Evolutionary conservation across 2,329 filamentous ascomycete species (phyloP).

Genomic region (Claviceps sp.): DNA sequence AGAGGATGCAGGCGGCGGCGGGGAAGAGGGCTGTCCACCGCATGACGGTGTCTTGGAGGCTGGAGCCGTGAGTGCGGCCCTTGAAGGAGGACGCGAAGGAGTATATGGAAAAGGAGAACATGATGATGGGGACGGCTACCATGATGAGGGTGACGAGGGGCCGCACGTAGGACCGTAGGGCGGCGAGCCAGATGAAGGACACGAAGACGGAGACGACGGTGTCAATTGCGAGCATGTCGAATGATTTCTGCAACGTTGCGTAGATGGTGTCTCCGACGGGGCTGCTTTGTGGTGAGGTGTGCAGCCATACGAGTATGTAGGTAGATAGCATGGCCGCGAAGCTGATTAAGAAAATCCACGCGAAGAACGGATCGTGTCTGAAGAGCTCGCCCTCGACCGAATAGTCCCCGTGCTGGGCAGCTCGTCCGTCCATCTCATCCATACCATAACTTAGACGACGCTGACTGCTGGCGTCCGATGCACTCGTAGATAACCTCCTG

Average conservation of each 20-base stretch:
- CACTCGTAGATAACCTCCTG: slow-evolving; percentile 29
- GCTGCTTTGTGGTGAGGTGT: slow-evolving; percentile 61
- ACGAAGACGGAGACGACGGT: slow-evolving; percentile 83
- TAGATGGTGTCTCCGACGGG: slow-evolving; percentile 90
- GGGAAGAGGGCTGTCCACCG: slow-evolving; percentile 74
- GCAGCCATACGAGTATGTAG: slow-evolving; percentile 78
- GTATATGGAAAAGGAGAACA: slow-evolving; percentile 84
- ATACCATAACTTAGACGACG: slow-evolving; percentile 20
- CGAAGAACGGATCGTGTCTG: slow-evolving; percentile 81
- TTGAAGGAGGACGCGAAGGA: slow-evolving; percentile 83
- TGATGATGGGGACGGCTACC: slow-evolving; percentile 70
- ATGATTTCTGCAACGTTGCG: slow-evolving; percentile 71
- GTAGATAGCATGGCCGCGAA: slow-evolving; percentile 76
- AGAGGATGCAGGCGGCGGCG: slow-evolving; percentile 56
- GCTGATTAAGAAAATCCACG: slow-evolving; percentile 75
- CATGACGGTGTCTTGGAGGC: slow-evolving; percentile 80
- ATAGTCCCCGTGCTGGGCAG: slow-evolving; percentile 31
- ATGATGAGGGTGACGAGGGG: slow-evolving; percentile 71
- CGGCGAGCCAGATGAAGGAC: slow-evolving; percentile 78
- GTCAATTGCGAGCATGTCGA: slow-evolving; percentile 80
- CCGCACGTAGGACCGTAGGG: slow-evolving; percentile 76
- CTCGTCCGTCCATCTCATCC: slow-evolving; percentile 18
- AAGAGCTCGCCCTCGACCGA: slow-evolving; percentile 55
- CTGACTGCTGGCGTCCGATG: slow-evolving; percentile 32
- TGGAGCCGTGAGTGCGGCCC: slow-evolving; percentile 57